These are phyloP conservation scores for Phialophora chinensis DNA, from an alignment of 2,329 filamentous ascomycete genomes.

Conservation along the genomic window DNA sequence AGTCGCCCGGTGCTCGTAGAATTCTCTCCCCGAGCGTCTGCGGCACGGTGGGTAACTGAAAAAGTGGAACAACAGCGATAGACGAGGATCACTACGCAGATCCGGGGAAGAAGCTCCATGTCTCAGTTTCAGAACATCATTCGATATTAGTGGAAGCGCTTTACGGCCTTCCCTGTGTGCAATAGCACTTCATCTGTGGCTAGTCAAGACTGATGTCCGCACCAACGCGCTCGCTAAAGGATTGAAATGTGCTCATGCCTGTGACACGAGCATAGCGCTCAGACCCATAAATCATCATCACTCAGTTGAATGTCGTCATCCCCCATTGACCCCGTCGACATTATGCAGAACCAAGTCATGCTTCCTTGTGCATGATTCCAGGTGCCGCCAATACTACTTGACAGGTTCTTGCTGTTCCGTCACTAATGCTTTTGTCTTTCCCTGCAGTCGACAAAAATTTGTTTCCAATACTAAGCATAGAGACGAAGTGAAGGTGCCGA, in stretches of 20 bases:
- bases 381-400: slow-evolving; percentile 18
- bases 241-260: slow-evolving; percentile 33
- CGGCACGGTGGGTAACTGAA: slow-evolving; percentile 2
- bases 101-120: slow-evolving; percentile 5
- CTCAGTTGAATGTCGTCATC: slow-evolving; percentile 31
- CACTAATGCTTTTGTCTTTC: slow-evolving; percentile 25
- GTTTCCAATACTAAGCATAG: slow-evolving; percentile 32
- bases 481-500: slow-evolving; percentile 13
- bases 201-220: slow-evolving; percentile 14
- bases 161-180: slow-evolving; percentile 18
- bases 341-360: slow-evolving; percentile 28
- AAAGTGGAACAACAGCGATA: slow-evolving; percentile 4
- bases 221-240: slow-evolving; percentile 34
- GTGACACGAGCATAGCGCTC: slow-evolving; percentile 25
- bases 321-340: slow-evolving; percentile 20
- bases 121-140: slow-evolving; percentile 1
- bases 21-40: slow-evolving; percentile 6
- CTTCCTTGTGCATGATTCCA: slow-evolving; percentile 17
- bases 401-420: slow-evolving; percentile 9
- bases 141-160: slow-evolving; percentile 26
- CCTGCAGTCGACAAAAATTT: slow-evolving; percentile 12
- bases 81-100: slow-evolving; percentile 15
- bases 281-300: slow-evolving; percentile 36
- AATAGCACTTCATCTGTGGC: slow-evolving; percentile 16
- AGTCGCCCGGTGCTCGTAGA: background rate